Base-by-base conservation (phyloP, 495 filamentous ascomycete genomes). In the Penicillium silybi region DNA sequence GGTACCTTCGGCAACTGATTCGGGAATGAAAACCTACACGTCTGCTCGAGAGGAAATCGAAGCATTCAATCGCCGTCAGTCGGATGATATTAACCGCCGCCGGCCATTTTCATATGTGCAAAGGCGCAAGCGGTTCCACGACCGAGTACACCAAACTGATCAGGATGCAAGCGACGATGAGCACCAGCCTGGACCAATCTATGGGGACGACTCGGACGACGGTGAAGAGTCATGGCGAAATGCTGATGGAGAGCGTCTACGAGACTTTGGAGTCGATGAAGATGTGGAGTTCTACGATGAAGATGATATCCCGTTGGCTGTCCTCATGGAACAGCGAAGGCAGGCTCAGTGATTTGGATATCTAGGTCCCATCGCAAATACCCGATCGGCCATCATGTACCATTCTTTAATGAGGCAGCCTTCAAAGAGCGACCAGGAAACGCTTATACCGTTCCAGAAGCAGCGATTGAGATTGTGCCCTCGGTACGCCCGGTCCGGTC, bases 181-280 rank as follows among this genome's bases (percentile, higher is more conserved):
- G 9, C 57, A 54, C n/a, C 61, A 63, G 16, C 45, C 53, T 15
- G 48, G 54, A 13, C 42, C 51, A 6, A 50, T 48, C 6, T 60
- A 69, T 52, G 67, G 60, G 1, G 59, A 66, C 41, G 62, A 68
- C 6, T 61, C 64, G 0, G 66, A 70, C 43, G 72, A 75, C 45
- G 79, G 82, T 7, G 81, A 84, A 58, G 80, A 85, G 54, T 78
- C 70, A 6, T 97, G 93, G 93, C 81, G 75, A 5, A 92, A 96
- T 56, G 78, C 83, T 0, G 92, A 96, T 38, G 93, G 93, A 4
- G 91, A 97, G 58, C 75, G 84, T 8, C 74, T 97, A 29, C 76
- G 83, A 39, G 93, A 98, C 63, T 98, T 90, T 66, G 93, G 93
- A 2, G 89, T 96, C 0, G 91, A 96, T 57, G 88, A 89, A 57